Percentiles rank a stretch among this genome's conserved stretches.
Conservation (phyloP, 495 filamentous ascomycete species). For the Trichoderma virens region DNA sequence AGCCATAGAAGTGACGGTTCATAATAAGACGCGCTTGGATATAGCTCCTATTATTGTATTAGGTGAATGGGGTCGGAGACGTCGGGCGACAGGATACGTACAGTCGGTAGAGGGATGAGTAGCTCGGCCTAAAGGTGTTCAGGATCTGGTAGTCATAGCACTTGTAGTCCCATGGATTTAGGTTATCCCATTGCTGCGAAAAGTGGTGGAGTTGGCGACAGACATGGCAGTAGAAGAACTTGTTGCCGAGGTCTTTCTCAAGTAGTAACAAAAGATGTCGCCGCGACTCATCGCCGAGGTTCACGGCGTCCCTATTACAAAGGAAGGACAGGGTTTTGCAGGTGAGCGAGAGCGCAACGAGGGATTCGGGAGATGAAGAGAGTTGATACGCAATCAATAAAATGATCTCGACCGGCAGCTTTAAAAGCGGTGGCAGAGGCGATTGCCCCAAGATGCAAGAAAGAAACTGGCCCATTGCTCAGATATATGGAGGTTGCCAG, state of each 20-base stretch:
- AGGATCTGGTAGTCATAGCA: background rate
- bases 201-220: slow-evolving; percentile 13
- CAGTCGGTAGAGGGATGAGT: background rate
- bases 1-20: slow-evolving; percentile 17
- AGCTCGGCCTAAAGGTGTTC: too few relatives aligned
- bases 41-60: slow-evolving; percentile 5
- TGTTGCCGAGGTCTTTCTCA: slow-evolving; percentile 15
- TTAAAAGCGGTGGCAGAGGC: background rate
- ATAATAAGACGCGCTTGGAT: slow-evolving; percentile 14
- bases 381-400: background rate
- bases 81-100: background rate
- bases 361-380: background rate
- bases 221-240: slow-evolving; percentile 15
- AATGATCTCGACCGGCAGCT: background rate
- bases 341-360: slow-evolving; percentile 13
- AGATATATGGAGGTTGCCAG: too few relatives aligned
- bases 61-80: background rate
- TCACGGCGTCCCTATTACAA: background rate
- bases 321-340: slow-evolving; percentile 15
- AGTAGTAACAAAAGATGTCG: slow-evolving; percentile 10
- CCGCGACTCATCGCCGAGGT: background rate
- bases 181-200: background rate
- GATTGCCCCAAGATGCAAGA: background rate
- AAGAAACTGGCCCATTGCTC: background rate
- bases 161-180: background rate